Conservation (phyloP, 1,139 yeast species). For the Ogataea hybrid region DNA sequence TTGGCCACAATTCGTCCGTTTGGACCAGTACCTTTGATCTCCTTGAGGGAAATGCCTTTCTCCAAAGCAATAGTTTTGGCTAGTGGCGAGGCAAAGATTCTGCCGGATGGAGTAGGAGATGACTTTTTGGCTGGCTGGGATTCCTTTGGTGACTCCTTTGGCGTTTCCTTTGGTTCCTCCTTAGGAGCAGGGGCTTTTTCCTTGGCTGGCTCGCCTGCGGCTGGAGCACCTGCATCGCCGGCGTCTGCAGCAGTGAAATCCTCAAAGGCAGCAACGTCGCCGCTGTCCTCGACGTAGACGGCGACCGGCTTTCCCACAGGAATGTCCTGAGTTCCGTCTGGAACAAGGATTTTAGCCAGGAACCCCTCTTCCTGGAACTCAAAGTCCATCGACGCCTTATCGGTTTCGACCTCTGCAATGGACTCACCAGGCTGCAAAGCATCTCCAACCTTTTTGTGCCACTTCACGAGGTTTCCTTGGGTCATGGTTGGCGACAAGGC, state of each 20-base stretch:
- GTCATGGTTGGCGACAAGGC: constrained; percentile 99
- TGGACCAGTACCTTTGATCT: constrained; percentile 91
- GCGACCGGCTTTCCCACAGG: constrained; percentile 97
- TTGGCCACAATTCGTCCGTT: constrained; percentile 88
- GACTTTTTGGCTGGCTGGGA: constrained; percentile 26
- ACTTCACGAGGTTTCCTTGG: constrained; percentile 83
- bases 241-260: constrained; percentile 85
- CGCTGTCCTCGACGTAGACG: constrained; percentile 86
- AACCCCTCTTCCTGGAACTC: constrained; percentile 98
- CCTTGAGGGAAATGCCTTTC: constrained; percentile 83
- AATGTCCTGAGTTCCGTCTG: constrained; percentile 84
- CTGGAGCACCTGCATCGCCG: constrained; percentile 39
- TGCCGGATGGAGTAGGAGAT: constrained; percentile 44
- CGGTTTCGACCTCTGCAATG: constrained; percentile 96
- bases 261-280: constrained; percentile 83
- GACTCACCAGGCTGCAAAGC: constrained; percentile 86
- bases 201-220: constrained; percentile 37
- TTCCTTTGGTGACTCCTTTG: constrained; percentile 10
- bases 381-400: constrained; percentile 98
- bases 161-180: constrained; percentile 12
- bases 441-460: constrained; percentile 92
- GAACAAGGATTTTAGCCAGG: constrained; percentile 86
- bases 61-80: constrained; percentile 94
- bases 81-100: constrained; percentile 92
- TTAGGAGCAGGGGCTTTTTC: constrained; percentile 30